Base-by-base conservation (phyloP, 2,329 filamentous ascomycete genomes). In the Cordyceps fumosorosea region DNA sequence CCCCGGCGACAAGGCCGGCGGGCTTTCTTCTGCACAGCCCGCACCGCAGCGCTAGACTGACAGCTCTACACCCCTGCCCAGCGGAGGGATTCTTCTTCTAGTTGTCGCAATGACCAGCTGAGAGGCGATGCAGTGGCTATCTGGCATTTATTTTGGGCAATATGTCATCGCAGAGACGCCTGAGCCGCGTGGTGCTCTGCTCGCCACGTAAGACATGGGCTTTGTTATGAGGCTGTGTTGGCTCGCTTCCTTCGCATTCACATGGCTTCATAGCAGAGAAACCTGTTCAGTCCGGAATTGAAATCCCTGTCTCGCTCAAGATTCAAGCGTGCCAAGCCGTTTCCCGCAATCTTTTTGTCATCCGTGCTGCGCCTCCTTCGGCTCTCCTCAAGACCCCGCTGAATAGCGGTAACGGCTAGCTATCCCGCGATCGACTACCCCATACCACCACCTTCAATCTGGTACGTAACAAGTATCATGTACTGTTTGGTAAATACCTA, bases 191-290 rank as follows among this genome's bases (percentile, higher is more conserved):
- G 20, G 44, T 57, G 44, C 47, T 44, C 47, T 57, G 44, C 47
- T 44, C 47, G 20, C 47, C 34, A 52, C 14, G 34, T 45, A 32
- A 29, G 56, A 58, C 45, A 42, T n/a, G 44, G 55, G 18, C 55
- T 37, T 11, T 40, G 55, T 48, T 44, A 16, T 10, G 47, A 59
- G 56, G 56, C 56, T 58, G 56, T 58, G 56, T 40, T 57, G 55
- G 42, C 51, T 42, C 18, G 51, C 12, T 18, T 26, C 22, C 12
- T 26, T 7, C 11, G 45, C 45, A 48, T 26, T 26, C 20, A 26
- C 45, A 48, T 5, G 24, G 11, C 45, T 12, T 7, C 8, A 14
- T 29, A 5, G 16, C 34, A 37, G 11, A 11, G 10, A 24, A 22
- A 24, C 20, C 16, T 24, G 20, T 48, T 18, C 45, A 26, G 24